A percentile compares a stretch with the other conserved stretches of the same genome.
Conservation (phyloP, 2,329 filamentous ascomycete genomes). For the Fonsecaea nubica region DNA sequence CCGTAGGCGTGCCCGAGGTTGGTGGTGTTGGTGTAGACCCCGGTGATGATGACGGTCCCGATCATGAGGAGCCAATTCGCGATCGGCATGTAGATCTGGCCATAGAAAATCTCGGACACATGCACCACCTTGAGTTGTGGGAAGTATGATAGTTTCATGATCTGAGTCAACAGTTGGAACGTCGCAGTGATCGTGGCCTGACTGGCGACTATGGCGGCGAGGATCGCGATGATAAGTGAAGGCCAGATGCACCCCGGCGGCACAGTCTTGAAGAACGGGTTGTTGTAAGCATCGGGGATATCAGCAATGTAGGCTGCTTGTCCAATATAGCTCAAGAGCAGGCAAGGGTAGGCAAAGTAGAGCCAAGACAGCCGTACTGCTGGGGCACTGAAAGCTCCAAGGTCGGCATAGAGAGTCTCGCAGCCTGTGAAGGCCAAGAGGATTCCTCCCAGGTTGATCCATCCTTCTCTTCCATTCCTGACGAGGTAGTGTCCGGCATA, state of each 20-base stretch:
- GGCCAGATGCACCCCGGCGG: conserved; percentile 73
- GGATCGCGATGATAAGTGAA: conserved; percentile 70
- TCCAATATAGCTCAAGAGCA: conserved; percentile 67
- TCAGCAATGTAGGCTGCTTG: conserved; percentile 75
- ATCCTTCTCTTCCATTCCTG: conserved; percentile 57
- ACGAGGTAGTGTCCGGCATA: conserved; percentile 59
- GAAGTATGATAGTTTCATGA: conserved; percentile 76
- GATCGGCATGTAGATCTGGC: conserved; percentile 77
- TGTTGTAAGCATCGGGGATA: conserved; percentile 66
- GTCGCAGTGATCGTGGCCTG: conserved; percentile 80
- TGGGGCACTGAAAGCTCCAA: conserved; percentile 73
- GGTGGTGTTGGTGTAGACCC: conserved; percentile 73
- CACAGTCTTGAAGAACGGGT: conserved; percentile 76
- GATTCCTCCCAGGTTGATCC: conserved; percentile 65
- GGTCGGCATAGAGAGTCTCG: conserved; percentile 79
- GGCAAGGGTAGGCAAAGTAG: conserved; percentile 70
- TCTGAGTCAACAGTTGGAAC: conserved; percentile 73
- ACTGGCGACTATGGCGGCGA: conserved; percentile 76
- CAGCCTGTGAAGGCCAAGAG: conserved; percentile 77
- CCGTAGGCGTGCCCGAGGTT: conserved; percentile 76
- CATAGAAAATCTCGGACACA: conserved; percentile 72
- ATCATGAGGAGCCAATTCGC: conserved; percentile 80
- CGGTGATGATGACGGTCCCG: conserved; percentile 75
- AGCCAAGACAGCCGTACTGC: conserved; percentile 79
- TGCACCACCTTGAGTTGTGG: conserved; percentile 77